Base-by-base conservation (phyloP, 768 basidiomycete genomes). In the Megacollybia marginata region DNA sequence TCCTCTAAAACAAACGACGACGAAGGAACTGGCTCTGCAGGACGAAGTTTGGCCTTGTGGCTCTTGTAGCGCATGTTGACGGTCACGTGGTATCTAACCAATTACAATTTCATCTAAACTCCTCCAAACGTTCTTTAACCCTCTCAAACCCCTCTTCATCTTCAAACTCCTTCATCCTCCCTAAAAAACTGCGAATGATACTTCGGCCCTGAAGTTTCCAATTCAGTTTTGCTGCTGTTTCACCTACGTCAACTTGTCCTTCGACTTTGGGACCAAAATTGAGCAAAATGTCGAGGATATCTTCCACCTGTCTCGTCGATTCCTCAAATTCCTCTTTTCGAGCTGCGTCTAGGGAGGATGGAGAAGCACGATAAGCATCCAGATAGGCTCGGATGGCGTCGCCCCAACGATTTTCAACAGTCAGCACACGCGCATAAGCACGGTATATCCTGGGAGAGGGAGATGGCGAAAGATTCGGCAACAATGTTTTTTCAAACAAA, bases 121-220 rank as follows among this genome's bases (percentile, higher is more conserved):
- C 87, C 38, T 83, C 81, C 59, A 82, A 70, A 57, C 92, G 63
- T 52, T 74, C 78, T 58, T 73, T 71, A 59, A 98, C 69, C 53
- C 72, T 70, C 23, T 70, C 62, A 85, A 88, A 97, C 69, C 92
- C 92, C 4, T 82, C 76, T 63, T 96, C 89, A 47, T 93, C 93
- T 64, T 86, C 88, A 55, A 93, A 97, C 35, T 83, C 89, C 65
- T 73, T 83, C 52, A 89, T 91, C 52, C 89, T 73, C 7, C 88
- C 94, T 67, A 90, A 77, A 66, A 97, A 98, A 47, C 84, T 87
- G 67, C 94, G 74, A 52, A 97, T 77, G 50, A 97, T 73, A 53
- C 91, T 93, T 48, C 86, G 76, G 42, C 83, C 90, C 66, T 95
- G 91, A 58, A 88, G 76, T 64, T 74, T 79, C 96, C 96, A 98